Conservation (phyloP, 2,329 filamentous ascomycete species). For the Ceratocystis colombiana region DNA sequence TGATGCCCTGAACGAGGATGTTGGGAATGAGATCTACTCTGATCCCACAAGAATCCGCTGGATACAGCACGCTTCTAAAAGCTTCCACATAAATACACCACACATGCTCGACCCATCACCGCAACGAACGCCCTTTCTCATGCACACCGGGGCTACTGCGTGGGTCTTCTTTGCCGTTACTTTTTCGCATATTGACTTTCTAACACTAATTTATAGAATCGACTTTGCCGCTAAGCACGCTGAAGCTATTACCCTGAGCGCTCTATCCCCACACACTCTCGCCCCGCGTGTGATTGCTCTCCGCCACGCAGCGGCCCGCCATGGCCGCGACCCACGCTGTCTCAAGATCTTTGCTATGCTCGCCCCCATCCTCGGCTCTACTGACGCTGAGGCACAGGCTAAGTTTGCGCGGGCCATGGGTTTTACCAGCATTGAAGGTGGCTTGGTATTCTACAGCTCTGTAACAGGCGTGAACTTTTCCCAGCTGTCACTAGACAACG, state of each 20-base stretch:
- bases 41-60: slow-evolving; percentile 43
- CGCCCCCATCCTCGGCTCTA: slow-evolving; percentile 49
- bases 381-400: slow-evolving; percentile 46
- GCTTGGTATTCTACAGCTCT: slow-evolving; percentile 54
- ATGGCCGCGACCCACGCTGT: slow-evolving; percentile 42
- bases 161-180: background rate
- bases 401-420: slow-evolving; percentile 43
- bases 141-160: slow-evolving; percentile 54
- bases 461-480: slow-evolving; percentile 57
- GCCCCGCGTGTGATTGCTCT: slow-evolving; percentile 49
- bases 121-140: slow-evolving; percentile 53
- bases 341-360: slow-evolving; percentile 54
- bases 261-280: slow-evolving; percentile 46
- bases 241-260: slow-evolving; percentile 54
- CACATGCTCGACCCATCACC: slow-evolving; percentile 53
- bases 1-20: slow-evolving; percentile 49
- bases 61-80: slow-evolving; percentile 53
- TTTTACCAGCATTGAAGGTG: slow-evolving; percentile 48
- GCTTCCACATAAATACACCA: slow-evolving; percentile 49
- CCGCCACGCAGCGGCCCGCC: slow-evolving; percentile 40
- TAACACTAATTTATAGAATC: slow-evolving; percentile 38
- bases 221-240: slow-evolving; percentile 53
- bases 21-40: slow-evolving; percentile 41
- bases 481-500: slow-evolving; percentile 52
- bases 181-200: background rate